phyloP scores from a whole-genome alignment of 164 flowering plant genomes.

The Taxillus chinensis region DNA sequence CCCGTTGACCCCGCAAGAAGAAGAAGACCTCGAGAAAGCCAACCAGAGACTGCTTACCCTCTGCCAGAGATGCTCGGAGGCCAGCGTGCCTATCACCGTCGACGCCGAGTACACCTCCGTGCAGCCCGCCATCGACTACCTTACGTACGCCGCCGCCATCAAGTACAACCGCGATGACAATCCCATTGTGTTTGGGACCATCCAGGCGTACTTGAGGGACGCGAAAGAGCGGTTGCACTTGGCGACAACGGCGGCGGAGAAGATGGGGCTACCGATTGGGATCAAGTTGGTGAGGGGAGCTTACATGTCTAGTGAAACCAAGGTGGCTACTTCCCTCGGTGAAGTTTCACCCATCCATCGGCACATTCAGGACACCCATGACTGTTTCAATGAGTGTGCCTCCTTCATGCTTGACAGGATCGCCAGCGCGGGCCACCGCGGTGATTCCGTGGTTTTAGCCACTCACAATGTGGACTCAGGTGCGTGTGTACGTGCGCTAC shows the following conservation, averaged over 20 bases:
- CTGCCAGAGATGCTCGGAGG: conserved; percentile 33
- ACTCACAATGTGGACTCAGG: conserved; percentile 89
- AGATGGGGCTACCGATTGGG: conserved; percentile 57
- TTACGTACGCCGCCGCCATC: conserved; percentile 51
- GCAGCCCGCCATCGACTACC: conserved; percentile 85
- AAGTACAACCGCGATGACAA: conserved; percentile 24
- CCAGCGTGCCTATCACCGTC: conserved; percentile 40
- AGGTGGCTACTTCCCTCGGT: conserved; percentile 53
- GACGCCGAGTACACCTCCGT: conserved; percentile 83
- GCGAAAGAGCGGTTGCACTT: conserved; percentile 49
- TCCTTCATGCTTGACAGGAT: conserved; percentile 58
- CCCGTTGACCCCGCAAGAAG: conserved; percentile 55
- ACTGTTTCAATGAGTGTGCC: conserved; percentile 60
- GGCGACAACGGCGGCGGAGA: conserved; percentile 47
- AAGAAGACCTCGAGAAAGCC: conserved; percentile 44
- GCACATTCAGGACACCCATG: conserved; percentile 57
- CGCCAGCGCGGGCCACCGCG: conserved; percentile 23
- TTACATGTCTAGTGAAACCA: conserved; percentile 56
- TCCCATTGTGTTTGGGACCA: conserved; percentile 58
- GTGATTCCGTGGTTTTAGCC: conserved; percentile 59
- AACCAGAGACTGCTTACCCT: conserved; percentile 38
- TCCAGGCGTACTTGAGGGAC: conserved; percentile 80
- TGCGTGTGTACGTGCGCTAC: conserved; percentile 21
- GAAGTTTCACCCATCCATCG: conserved; percentile 64
- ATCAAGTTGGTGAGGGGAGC: conserved; percentile 89